phyloP scores from a whole-genome alignment of 1,284 basidiomycete species.

The Trichosporon sp. region DNA sequence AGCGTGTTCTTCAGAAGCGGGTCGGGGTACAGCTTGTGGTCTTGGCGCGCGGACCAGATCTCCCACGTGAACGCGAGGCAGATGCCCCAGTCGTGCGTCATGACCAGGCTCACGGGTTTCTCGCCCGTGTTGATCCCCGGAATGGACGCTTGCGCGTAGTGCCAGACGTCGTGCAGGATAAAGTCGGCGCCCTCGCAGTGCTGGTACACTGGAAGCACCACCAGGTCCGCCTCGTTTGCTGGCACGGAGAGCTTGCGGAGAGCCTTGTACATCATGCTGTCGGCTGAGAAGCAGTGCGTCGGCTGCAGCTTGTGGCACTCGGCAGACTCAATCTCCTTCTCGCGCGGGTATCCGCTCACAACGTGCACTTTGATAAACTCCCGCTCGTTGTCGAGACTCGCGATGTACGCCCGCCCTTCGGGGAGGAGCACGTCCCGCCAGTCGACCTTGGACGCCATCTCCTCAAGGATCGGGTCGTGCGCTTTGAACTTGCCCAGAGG shows the following conservation, averaged over 20 bases:
- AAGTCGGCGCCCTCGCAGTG: conserved; percentile 37
- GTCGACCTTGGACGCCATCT: conserved; percentile 27
- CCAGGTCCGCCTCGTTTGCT: conserved; percentile 48
- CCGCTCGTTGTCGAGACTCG: conserved; percentile 24
- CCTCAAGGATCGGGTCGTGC: conserved; percentile 24
- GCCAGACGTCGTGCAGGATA: conserved; percentile 45
- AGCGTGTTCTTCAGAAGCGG: conserved; percentile 39
- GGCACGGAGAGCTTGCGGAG: conserved; percentile 40
- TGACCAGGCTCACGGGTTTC: conserved; percentile 39
- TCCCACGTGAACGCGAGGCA: conserved; percentile 46
- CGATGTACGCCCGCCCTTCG: conserved; percentile 34
- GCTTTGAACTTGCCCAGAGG: conserved; percentile 26
- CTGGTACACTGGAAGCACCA: conserved; percentile 50
- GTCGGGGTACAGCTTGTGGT: conserved; percentile 36
- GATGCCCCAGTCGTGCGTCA: conserved; percentile 52
- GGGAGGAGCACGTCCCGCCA: conserved; percentile 44
- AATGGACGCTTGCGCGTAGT: conserved; percentile 39
- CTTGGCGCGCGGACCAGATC: conserved; percentile 37
- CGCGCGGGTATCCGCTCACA: conserved; percentile 31
- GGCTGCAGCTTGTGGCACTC: conserved; percentile 39
- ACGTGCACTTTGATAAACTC: conserved; percentile 45
- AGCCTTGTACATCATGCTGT: conserved; percentile 44
- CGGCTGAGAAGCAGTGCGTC: conserved; percentile 47
- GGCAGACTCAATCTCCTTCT: conserved; percentile 36
- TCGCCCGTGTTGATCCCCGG: conserved; percentile 34